A percentile compares a stretch with the other conserved stretches of the same genome.
These are phyloP conservation scores for Penicillium egyptiacum DNA, from an alignment of 495 filamentous ascomycete genomes.

Conservation along the genomic window DNA sequence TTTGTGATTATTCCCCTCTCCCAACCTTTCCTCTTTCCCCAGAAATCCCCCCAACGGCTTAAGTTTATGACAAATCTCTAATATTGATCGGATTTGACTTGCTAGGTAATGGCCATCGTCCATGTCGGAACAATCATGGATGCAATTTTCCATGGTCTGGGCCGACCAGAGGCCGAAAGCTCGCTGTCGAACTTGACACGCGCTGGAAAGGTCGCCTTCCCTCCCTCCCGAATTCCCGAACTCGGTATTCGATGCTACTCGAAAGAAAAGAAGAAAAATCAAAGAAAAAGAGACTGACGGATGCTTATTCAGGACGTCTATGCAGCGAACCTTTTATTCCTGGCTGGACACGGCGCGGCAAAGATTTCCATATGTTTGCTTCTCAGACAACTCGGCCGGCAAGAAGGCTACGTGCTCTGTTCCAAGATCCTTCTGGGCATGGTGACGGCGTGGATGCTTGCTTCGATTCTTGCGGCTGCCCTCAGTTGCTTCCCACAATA, in stretches of 20 bases:
- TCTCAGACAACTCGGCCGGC: conserved; percentile 4
- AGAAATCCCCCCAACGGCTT: background rate
- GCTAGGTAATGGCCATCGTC: background rate
- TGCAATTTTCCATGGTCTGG: background rate
- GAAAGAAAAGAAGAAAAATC: background rate
- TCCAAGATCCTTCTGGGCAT: background rate
- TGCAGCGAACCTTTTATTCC: conserved; percentile 1
- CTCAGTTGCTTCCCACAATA: background rate
- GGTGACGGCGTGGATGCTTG: background rate
- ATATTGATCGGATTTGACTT: background rate
- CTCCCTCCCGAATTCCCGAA: background rate
- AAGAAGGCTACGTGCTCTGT: background rate
- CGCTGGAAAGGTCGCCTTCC: background rate
- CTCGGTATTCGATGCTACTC: background rate
- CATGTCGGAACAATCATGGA: background rate
- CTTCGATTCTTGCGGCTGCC: background rate
- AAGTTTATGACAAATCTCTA: background rate
- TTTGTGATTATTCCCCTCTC: background rate
- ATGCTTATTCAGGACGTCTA: background rate
- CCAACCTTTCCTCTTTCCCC: background rate
- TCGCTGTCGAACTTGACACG: background rate
- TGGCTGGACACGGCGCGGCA: conserved; percentile 3
- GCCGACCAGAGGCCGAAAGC: background rate
- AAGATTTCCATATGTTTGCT: conserved; percentile 11
- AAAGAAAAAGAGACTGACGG: background rate